Percentiles rank a stretch among this genome's conserved stretches.
Conservation (phyloP, 352 stramenopile genomes). For the Pythium aquatile region DNA sequence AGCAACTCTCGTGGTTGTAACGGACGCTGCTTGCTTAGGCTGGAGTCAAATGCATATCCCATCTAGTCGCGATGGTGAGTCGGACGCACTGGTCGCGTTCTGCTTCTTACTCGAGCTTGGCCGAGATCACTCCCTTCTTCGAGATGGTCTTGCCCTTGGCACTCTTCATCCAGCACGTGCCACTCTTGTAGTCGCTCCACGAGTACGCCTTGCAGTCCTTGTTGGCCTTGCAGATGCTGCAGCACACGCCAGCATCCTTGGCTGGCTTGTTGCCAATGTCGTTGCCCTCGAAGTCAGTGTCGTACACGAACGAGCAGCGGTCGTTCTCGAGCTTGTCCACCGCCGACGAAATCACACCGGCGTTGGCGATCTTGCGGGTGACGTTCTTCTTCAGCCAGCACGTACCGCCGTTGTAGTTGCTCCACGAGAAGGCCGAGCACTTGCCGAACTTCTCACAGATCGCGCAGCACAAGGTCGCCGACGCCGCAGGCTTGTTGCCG, state of each 20-base stretch:
- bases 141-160: constrained; percentile 4
- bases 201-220: constrained; percentile 16
- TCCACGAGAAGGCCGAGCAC: constrained; percentile 30
- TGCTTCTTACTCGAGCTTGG: neutral
- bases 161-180: constrained; percentile 61
- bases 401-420: constrained; percentile 43
- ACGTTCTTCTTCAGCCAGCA: constrained; percentile 19
- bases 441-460: too few species aligned
- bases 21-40: too few species aligned
- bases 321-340: neutral
- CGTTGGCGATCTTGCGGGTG: too few species aligned
- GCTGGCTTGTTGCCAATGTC: constrained; percentile 6
- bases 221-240: neutral
- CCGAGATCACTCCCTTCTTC: neutral
- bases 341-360: neutral
- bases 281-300: neutral
- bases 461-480: too few species aligned
- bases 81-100: too few species aligned
- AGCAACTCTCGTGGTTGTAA: too few species aligned
- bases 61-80: too few species aligned
- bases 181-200: constrained; percentile 47
- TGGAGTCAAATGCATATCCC: too few species aligned
- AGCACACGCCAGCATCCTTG: neutral
- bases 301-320: neutral
- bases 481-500: too few species aligned